Evolutionary conservation across 75 land plant genomes (phyloP), one percentile per base, ranked within the genome.

Genomic region (Pinus taeda): DNA sequence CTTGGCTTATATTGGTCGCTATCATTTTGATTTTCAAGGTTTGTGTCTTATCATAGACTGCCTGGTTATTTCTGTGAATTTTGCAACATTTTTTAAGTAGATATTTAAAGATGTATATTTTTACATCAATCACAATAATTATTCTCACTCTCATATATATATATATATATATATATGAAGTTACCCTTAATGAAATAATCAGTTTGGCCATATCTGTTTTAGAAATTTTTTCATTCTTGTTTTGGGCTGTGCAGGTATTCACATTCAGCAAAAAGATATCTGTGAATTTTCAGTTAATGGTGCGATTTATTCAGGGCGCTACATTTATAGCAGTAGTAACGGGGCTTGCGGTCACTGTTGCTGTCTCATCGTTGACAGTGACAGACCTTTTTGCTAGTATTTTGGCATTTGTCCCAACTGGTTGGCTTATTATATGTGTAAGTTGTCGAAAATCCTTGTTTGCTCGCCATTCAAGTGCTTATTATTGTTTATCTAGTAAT

Each of bases 341-440:
- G 18, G 93, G 86, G 57, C 79, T 94, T 42, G 73, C 80, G 20
- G 81, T 90, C 15, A 63, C 86, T 18, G 88, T 96, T 39, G 81
- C 60, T 24, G 62, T 91, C 11, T 85, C 95, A 33, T 29, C 62
- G 6, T 75, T 96, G 36, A 77, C 99, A 49, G 78, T 94, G 26
- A 72, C 90, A 18, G 99, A 96, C 75, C 62, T 94, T 59, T 96
- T 96, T 88, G 98, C 99, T 36, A 83, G 90, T 73, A 67, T 85
- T 57, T 80, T 96, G 64, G 98, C 95, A 61, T 89, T 92, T 76
- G 77, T 96, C 59, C 92, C 99, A 8, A 96, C 99, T 55, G 99
- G 99, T 33, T 96, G 99, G 99, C 82, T 79, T 39, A 71, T 90
- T 59, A 77, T 96, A 56, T 92, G 75, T 78, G 99, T 96, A 87